Base-by-base conservation (phyloP, 2,329 filamentous ascomycete genomes). In the Seiridium cupressi region DNA sequence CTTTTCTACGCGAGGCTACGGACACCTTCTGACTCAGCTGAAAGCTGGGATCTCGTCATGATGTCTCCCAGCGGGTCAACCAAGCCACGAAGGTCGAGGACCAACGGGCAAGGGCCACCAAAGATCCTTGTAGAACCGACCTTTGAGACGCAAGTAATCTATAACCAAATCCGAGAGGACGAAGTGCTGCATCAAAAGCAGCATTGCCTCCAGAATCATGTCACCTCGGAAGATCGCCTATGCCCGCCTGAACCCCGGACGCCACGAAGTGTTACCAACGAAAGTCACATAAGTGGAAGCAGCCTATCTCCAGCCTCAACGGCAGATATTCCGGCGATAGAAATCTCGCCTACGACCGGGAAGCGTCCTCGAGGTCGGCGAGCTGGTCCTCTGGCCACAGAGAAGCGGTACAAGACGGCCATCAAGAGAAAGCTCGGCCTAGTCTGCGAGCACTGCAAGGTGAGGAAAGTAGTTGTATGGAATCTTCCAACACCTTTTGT, bases 381-480 rank as follows among this genome's bases (percentile, higher is more conserved):
- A 46, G 65, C 42, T 54, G 66, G 70, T 8, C 70, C 70, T 3
- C 60, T 73, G 7, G 59, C 65, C 35, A 42, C 61, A 9, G 60
- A 66, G 49, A 69, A 65, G 7, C 67, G 68, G 57, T 64, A 63
- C 10, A 63, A 67, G 40, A 70, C 69, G 2, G 69, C 68, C 18
- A 61, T 72, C 47, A 72, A 72, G 61, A 66, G 70, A 36, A 70
- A 66, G 51, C 65, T 72, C 3, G 69, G 66, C 55, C 64, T 72
- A 26, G 63, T 67, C 34, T 73, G 71, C 55, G 48, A 58, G 1
- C 60, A 44, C 11, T 70, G 72, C 49, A 66, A 66, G 36, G 47
- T 44, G 4, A 70, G 69, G 55, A 72, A 67, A 55, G 68, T 56
- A 54, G 64, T 63, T 4, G 71, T 73, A 69, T 4, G 56, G 18